Evolutionary conservation across 2,329 filamentous ascomycete species (phyloP).

Genomic region (Penicillium janthinellum): DNA sequence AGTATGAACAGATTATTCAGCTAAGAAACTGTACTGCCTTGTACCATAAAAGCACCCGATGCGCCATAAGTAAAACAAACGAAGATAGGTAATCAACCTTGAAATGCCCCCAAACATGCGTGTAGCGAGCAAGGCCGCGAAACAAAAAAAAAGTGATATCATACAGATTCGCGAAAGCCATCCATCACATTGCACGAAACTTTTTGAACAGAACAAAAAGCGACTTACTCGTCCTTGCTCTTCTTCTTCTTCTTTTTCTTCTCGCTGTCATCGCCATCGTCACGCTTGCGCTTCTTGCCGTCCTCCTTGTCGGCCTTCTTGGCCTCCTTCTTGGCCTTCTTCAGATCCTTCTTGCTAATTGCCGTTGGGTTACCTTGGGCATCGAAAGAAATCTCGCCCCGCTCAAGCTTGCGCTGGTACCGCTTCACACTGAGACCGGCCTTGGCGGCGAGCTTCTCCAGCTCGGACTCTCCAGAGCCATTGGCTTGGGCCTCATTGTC

Average conservation of each 20-base stretch:
- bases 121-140: slow-evolving; percentile 28
- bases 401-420: slow-evolving; percentile 77
- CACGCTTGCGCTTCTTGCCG: slow-evolving; percentile 73
- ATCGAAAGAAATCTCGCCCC: slow-evolving; percentile 70
- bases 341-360: slow-evolving; percentile 74
- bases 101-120: slow-evolving; percentile 28
- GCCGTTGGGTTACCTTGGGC: slow-evolving; percentile 67
- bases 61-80: slow-evolving; percentile 31
- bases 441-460: slow-evolving; percentile 63
- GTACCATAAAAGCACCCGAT: slow-evolving; percentile 38
- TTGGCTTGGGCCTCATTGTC: slow-evolving; percentile 34
- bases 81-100: slow-evolving; percentile 31
- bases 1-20: slow-evolving; percentile 33
- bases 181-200: slow-evolving; percentile 35
- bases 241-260: slow-evolving; percentile 47
- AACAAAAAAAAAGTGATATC: slow-evolving; percentile 42
- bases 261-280: slow-evolving; percentile 58
- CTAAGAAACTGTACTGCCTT: slow-evolving; percentile 30
- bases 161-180: slow-evolving; percentile 43
- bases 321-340: slow-evolving; percentile 68
- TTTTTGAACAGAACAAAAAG: slow-evolving; percentile 44
- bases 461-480: slow-evolving; percentile 41
- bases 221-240: slow-evolving; percentile 61
- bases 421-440: slow-evolving; percentile 72
- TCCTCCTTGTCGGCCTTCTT: slow-evolving; percentile 59